Evolutionary conservation across 495 filamentous ascomycete species (phyloP), one percentile per base, ranked within the genome.

Genomic region (Daldinia concentrica): DNA sequence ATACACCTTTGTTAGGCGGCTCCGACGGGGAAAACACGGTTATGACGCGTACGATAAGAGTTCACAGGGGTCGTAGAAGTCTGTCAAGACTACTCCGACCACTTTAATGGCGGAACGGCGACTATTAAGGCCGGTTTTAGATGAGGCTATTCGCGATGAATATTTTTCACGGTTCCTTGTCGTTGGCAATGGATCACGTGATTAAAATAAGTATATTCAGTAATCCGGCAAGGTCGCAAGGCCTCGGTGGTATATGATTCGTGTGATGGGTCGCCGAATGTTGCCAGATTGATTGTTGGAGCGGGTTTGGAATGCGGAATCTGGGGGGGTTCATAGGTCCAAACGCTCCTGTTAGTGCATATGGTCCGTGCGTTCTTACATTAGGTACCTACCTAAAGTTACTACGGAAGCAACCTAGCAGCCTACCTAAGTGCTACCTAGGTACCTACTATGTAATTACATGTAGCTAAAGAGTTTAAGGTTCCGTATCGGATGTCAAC

Each of bases 101-200:
- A 73, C 66, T 66, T 57, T 48, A 50, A 48, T 70, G 69, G 61
- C 65, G 66, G 48, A 68, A 69, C 54, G 39, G 67, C 43, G 68
- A 69, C 51, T 65, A 65, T 70, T 70, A 52, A 43, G 62, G 63
- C 66, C 58, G 30, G 58, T 63, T 69, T 62, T 68, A 2, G 66
- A 74, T 71, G 76, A 78, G 37, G 71, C 45, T 74, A 68, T 76
- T 76, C 74, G 57, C 68, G 73, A 73, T 67, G 62, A 75, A 71
- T 66, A 76, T 68, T 79, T 76, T 77, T 68, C 64, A 63, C 68
- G 63, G 52, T 63, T 62, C 62, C 62, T 69, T 78, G 72, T 77
- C 72, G 79, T 74, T 73, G 66, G 68, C 36, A 48, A 19, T 22
- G 29, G 48, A 74, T 82, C 80, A 82, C 80, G 80, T 81, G 78